Base-by-base conservation (phyloP, 495 filamentous ascomycete genomes). In the Xylaria venustula region DNA sequence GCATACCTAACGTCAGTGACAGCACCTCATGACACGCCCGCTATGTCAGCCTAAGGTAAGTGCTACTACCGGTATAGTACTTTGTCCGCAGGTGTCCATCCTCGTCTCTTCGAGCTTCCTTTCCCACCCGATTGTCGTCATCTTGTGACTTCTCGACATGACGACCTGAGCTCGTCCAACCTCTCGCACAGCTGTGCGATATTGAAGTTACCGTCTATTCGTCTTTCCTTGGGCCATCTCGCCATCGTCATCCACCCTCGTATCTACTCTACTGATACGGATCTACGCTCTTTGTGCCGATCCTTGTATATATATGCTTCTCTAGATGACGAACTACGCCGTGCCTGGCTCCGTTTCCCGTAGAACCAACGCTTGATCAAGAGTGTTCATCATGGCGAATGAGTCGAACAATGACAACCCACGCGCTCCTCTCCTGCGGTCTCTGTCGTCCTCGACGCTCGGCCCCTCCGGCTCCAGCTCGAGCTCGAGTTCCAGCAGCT, bases 401-500 rank as follows among this genome's bases (percentile, higher is more conserved):
- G 41, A 50, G 19, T 32, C 56, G 40, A 64, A 62, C 54, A 61
- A 67, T 44, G 42, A n/a, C 42, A 45, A 66, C 71, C 20, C 60
- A 64, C 17, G 59, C 64, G 11, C n/a, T n/a, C 68, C 72, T 50
- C 70, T 71, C 53, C 66, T 74, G 68, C 69, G 71, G 46, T 54
- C 66, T 7, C 30, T 48, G 32, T 69, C 69, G 42, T 60, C 71
- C 48, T 73, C 74, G 25, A 71, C 74, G 15, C 62, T 76, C 45
- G 74, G 64, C 42, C 64, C 73, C 14, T 68, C 68, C 26, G 70
- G 65, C 58, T 34, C 30, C 30, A 11, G 11, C 11, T 69, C 73
- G 26, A 71, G 66, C 60, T 69, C 73, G 26, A 71, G 66, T 58
- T 70, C 73, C 19, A 52, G 60, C 37, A 67, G 73, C 7, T 71